A percentile compares a stretch with the other conserved stretches of the same genome.
These are phyloP conservation scores for Giardia duodenalis DNA, from an alignment of 208 protist species.

Conservation along the genomic window DNA sequence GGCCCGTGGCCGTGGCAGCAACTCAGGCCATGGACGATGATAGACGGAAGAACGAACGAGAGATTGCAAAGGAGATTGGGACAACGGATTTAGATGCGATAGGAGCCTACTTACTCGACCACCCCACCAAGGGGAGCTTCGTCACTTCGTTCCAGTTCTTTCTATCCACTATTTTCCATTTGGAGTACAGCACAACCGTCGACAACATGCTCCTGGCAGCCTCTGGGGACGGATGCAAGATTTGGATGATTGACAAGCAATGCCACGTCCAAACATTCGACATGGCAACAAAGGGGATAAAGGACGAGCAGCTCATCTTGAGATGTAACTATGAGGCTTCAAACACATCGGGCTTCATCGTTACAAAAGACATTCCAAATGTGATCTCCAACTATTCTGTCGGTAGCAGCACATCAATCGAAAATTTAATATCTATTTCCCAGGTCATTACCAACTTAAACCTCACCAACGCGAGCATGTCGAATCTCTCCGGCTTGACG, in stretches of 20 bases:
- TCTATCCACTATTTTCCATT: neutral
- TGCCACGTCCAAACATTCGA: neutral
- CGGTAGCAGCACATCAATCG: neutral
- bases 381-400: neutral
- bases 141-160: slow-evolving; percentile 1
- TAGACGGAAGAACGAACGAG: neutral
- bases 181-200: neutral
- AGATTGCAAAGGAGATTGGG: neutral
- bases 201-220: neutral
- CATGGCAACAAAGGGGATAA: neutral
- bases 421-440: neutral
- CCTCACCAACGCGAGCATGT: neutral
- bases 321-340: neutral
- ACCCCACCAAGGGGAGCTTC: slow-evolving; percentile 9
- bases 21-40: slow-evolving; percentile 3
- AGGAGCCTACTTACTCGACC: neutral
- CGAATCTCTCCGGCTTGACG: neutral
- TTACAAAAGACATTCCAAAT: neutral
- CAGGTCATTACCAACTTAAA: neutral
- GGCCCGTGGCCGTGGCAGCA: slow-evolving; percentile 17
- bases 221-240: neutral
- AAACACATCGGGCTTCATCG: neutral
- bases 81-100: neutral
- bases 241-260: neutral
- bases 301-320: slow-evolving; percentile 11